Percentiles rank a stretch among this genome's conserved stretches.
phyloP scores from a whole-genome alignment of 1,284 basidiomycete genomes.

The Ustilago xerochloae region DNA sequence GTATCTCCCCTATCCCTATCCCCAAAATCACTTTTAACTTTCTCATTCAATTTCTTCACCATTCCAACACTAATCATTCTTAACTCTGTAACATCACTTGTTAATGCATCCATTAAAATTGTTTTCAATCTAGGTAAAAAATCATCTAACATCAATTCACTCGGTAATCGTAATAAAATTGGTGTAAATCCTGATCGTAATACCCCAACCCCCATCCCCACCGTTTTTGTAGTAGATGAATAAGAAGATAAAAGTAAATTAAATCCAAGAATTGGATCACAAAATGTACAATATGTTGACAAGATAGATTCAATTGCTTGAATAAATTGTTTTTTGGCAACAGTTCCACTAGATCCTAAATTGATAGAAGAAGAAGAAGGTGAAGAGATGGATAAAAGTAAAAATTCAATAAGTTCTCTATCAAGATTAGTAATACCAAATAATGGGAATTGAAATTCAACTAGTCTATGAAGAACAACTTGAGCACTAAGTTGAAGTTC shows the following conservation, averaged over 20 bases:
- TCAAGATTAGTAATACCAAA: slow-evolving; percentile 29
- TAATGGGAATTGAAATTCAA: slow-evolving; percentile 51
- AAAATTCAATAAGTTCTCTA: slow-evolving; percentile 24
- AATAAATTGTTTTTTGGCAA: slow-evolving; percentile 32
- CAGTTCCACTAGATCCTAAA: not conserved
- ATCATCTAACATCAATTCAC: slow-evolving; percentile 53
- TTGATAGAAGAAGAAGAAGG: not conserved
- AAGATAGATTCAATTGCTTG: slow-evolving; percentile 33
- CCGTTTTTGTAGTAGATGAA: not conserved
- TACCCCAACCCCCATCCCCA: not conserved
- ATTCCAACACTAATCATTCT: slow-evolving; percentile 18
- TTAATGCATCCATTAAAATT: not conserved
- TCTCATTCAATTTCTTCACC: slow-evolving; percentile 30
- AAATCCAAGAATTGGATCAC: slow-evolving; percentile 53
- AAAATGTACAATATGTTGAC: slow-evolving; percentile 13
- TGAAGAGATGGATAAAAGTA: not conserved
- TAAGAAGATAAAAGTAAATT: slow-evolving; percentile 10
- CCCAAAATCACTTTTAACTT: not conserved
- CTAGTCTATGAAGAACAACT: slow-evolving; percentile 46
- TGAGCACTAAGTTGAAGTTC: slow-evolving; percentile 44
- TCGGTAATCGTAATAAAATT: slow-evolving; percentile 42
- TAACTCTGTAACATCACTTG: not conserved
- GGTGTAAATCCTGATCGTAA: slow-evolving; percentile 12
- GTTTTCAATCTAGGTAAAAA: slow-evolving; percentile 28
- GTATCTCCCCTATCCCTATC: not conserved